Percentiles rank a stretch among this genome's conserved stretches.
Evolutionary conservation across 1,139 yeast species (phyloP).

Genomic region (Pneumocystis canis): DNA sequence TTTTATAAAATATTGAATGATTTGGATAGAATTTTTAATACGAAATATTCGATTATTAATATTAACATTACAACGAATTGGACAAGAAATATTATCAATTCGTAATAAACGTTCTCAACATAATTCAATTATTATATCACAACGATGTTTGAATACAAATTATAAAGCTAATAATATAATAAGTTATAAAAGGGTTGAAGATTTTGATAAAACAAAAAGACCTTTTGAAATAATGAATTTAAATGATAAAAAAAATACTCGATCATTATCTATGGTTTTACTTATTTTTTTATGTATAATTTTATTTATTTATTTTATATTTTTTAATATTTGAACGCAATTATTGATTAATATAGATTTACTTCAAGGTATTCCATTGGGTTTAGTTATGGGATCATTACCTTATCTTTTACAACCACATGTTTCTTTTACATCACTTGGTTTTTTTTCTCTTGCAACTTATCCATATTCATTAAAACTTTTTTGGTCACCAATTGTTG

Average conservation of each 20-base stretch:
- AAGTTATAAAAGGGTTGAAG: neutral
- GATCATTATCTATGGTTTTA: neutral
- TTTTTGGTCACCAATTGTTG: slow-evolving; percentile 92
- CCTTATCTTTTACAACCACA: slow-evolving; percentile 78
- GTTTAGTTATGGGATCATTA: slow-evolving; percentile 87
- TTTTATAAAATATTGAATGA: neutral
- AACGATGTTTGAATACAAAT: neutral
- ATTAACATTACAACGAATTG: neutral
- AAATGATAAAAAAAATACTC: neutral
- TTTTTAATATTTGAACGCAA: too few relatives aligned
- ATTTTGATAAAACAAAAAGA: neutral
- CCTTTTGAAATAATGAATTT: neutral
- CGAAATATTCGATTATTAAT: neutral
- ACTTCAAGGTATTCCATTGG: slow-evolving; percentile 90
- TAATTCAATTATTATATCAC: neutral
- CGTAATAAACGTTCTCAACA: neutral
- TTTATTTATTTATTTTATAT: too few relatives aligned
- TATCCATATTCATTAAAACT: slow-evolving; percentile 88
- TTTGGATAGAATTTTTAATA: neutral
- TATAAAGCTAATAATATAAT: neutral
- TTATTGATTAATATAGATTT: slow-evolving; percentile 57
- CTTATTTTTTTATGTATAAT: neutral
- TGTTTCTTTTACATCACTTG: slow-evolving; percentile 78
- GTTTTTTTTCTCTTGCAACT: slow-evolving; percentile 77
- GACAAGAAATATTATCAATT: neutral